Conservation (phyloP, 2,329 filamentous ascomycete species). For the Cercospora janseana region DNA sequence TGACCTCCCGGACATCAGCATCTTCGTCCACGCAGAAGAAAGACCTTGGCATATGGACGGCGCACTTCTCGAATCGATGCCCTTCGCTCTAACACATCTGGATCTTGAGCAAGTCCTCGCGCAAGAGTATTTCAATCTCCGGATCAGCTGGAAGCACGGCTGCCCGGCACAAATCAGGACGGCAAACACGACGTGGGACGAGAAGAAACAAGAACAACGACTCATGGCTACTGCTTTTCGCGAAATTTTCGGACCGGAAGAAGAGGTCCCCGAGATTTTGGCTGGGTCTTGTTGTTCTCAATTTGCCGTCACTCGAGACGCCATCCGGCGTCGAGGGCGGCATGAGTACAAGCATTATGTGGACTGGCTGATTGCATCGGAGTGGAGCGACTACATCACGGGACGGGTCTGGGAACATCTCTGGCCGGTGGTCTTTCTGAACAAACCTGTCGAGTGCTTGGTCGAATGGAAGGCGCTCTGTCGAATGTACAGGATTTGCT, state of each 20-base stretch:
- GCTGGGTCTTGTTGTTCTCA: conserved; percentile 29
- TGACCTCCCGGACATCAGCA: conserved; percentile 21
- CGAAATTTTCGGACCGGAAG: conserved; percentile 23
- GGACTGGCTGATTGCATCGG: conserved; percentile 18
- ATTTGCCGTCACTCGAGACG: conserved; percentile 23
- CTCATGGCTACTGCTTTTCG: conserved; percentile 22
- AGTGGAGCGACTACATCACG: conserved; percentile 20
- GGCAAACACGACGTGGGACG: conserved; percentile 17
- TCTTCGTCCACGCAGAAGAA: conserved; percentile 26
- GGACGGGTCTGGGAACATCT: conserved; percentile 28
- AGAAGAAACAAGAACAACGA: conserved; percentile 23
- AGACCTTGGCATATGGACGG: conserved; percentile 26
- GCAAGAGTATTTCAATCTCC: conserved; percentile 26
- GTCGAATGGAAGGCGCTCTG: conserved; percentile 21
- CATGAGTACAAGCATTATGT: conserved; percentile 21
- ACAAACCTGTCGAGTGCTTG: conserved; percentile 19
- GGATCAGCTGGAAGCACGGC: conserved; percentile 24
- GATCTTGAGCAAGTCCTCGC: conserved; percentile 23
- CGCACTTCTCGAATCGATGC: conserved; percentile 17
- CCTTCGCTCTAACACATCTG: conserved; percentile 22
- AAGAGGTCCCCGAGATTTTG: conserved; percentile 20
- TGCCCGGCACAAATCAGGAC: conserved; percentile 28
- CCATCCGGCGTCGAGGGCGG: conserved; percentile 15
- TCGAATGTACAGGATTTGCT: conserved; percentile 25
- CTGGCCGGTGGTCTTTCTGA: conserved; percentile 27